Conservation (phyloP, 352 stramenopile species). For the Phytopythium vexans region DNA sequence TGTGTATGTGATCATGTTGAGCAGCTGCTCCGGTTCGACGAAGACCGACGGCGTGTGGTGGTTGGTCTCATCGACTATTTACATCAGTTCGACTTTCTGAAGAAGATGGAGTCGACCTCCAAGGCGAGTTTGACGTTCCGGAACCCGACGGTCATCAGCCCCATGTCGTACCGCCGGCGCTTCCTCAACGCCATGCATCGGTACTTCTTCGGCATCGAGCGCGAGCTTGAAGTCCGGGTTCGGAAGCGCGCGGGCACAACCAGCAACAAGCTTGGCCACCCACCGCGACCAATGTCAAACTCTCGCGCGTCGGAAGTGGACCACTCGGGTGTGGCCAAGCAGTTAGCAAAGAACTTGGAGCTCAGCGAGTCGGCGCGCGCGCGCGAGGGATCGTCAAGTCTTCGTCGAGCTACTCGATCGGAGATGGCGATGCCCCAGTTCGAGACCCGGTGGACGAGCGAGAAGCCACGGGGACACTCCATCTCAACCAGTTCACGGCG, state of each 20-base stretch:
- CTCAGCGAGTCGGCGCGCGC: slow-evolving; percentile 19
- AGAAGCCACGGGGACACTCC: slow-evolving; percentile 41
- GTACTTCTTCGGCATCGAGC: slow-evolving; percentile 80
- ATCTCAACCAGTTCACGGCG: slow-evolving; percentile 30
- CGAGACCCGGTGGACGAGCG: slow-evolving; percentile 33
- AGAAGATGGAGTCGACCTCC: slow-evolving; percentile 88
- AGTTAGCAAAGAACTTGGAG: slow-evolving; percentile 5
- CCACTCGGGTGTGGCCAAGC: slow-evolving; percentile 4
- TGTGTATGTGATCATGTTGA: neutral
- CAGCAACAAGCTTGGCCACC: neutral
- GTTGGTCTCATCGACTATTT: slow-evolving; percentile 85
- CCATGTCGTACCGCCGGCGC: slow-evolving; percentile 68
- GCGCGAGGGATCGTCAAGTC: neutral
- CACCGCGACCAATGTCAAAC: slow-evolving; percentile 4
- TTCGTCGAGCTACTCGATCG: slow-evolving; percentile 7
- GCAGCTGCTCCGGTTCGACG: slow-evolving; percentile 79
- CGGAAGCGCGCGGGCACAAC: slow-evolving; percentile 39
- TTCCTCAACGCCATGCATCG: slow-evolving; percentile 84
- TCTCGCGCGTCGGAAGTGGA: slow-evolving; percentile 5
- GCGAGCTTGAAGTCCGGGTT: slow-evolving; percentile 69
- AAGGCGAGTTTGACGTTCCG: slow-evolving; percentile 83
- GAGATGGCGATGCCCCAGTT: slow-evolving; percentile 25
- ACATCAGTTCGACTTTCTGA: slow-evolving; percentile 87
- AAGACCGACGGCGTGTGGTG: slow-evolving; percentile 68
- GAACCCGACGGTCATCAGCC: slow-evolving; percentile 82